phyloP scores from a whole-genome alignment of 2,329 filamentous ascomycete species.

The Penicillium vulpinum region DNA sequence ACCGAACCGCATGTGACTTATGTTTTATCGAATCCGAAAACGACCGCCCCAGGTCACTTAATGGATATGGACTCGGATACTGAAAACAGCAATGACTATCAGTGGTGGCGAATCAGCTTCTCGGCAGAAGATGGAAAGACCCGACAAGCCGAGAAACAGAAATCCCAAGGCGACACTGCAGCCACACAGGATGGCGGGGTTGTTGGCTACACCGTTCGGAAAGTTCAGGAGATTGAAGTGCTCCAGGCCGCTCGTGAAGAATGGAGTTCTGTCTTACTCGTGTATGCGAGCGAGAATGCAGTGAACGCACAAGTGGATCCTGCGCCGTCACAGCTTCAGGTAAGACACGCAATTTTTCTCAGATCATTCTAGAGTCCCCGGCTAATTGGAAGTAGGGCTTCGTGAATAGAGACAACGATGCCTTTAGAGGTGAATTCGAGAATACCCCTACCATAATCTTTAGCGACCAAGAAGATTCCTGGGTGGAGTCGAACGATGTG shows the following conservation, averaged over 20 bases:
- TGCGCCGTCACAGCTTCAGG: constrained; percentile 40
- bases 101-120: constrained; percentile 60
- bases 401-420: constrained; percentile 51
- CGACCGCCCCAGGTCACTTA: constrained; percentile 23
- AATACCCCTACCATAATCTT: constrained; percentile 16
- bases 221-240: constrained; percentile 55
- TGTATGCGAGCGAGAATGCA: constrained; percentile 59
- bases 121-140: constrained; percentile 45
- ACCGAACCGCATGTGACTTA: constrained; percentile 60
- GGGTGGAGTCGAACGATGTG: background rate
- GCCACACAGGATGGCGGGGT: constrained; percentile 34
- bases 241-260: constrained; percentile 56
- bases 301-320: constrained; percentile 35
- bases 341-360: constrained; percentile 21
- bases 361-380: background rate
- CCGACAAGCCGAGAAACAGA: constrained; percentile 30
- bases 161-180: constrained; percentile 16
- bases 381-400: constrained; percentile 42
- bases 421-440: constrained; percentile 40
- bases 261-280: constrained; percentile 54
- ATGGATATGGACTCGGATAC: constrained; percentile 33
- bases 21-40: constrained; percentile 46
- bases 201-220: constrained; percentile 42
- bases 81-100: constrained; percentile 36
- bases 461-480: constrained; percentile 7